Base-by-base conservation (phyloP, 768 basidiomycete species). In the Boletus rubroflammeus region DNA sequence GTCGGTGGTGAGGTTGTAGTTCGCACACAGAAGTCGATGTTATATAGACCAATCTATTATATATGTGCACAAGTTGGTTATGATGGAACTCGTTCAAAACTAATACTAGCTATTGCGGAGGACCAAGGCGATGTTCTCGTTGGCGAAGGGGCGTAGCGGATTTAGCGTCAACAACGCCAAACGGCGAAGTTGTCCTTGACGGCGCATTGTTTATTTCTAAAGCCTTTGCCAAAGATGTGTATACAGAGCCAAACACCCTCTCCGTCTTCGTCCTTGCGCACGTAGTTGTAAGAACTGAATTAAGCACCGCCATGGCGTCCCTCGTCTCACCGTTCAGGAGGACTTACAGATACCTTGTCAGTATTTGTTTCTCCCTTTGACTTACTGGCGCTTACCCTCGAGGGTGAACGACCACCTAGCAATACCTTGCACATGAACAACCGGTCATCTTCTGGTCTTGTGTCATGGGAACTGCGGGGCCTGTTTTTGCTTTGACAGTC, bases 381-480 rank as follows among this genome's bases (percentile, higher is more conserved):
- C 17, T 15, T 41, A 1, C 9, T n/a, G 14, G 7, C 4, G 23
- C 42, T 55, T 19, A 53, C 26, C 4, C 8, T 17, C 29, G 9
- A 26, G 9, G 15, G 13, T 31, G 36, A 34, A 53, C 21, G 14
- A n/a, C 21, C 10, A 21, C 26, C 10, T 47, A 95, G 93, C 90
- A 93, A 92, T 83, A 88, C 44, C 83, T 86, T 62, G 91, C 93
- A 35, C 93, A 96, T 73, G 93, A 96, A 73, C 83, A 81, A 64
- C 93, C 93, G 28, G 89, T 92, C 70, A 82, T 94, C 70, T 94
- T 94, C 77, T 96, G 85, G 73, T 93, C 93, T 11, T 78, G 85
- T 67, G 71, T 85, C 45, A 73, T 96, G 53, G 93, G 92, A 49
- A 62, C 76, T 53, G 78, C 84, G 62, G 93, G 93, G 2, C 93